Base-by-base conservation (phyloP, 1,139 yeast genomes). In the Scheffersomyces illinoinensis region DNA sequence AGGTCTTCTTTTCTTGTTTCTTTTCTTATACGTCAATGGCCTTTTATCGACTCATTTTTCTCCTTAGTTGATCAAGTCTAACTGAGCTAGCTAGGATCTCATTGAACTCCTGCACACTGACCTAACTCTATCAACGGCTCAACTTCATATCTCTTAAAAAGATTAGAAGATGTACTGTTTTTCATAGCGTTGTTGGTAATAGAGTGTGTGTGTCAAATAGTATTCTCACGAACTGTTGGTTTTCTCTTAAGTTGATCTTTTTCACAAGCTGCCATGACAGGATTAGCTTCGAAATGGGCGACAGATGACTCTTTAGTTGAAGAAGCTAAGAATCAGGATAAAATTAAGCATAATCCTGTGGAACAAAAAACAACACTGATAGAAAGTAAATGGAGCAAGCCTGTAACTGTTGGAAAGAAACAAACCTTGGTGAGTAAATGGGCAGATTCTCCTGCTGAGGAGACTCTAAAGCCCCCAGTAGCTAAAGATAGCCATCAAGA, bases 231-330 rank as follows among this genome's bases (percentile, higher is more conserved):
- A 33, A 10, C 43, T 4, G 17, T 3, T 12, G 17, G 17, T 10
- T 33, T 33, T 33, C 7, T 17, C 17, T 33, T 33, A 10, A 33
- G 12, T 33, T 33, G 14, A 4, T 14, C 14, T 12, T 10, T 33
- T 33, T 33, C 14, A 33, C 17, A 12, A 12, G 17, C 43, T 47
- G 33, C 19, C 2, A 76, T 75, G 78, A 60, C 75, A 46, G 76
- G 68, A 17, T 70, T 78, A 55, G 78, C 72, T 18, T 78, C 82
- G 5, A 72, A 69, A 64, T 78, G 82, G 82, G 82, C 83, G 12
- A 64, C 65, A 8, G 78, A 74, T 52, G 73, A 68, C 19, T 62
- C 69, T 5, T 66, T 75, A 55, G 74, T 72, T 17, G 57, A 62
- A 26, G 60, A 68, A 49, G 76, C 79, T 5, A 57, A 63, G 8